Evolutionary conservation across 768 basidiomycete genomes (phyloP), one percentile per base, ranked within the genome.

Genomic region (Crassisporium funariophilum): DNA sequence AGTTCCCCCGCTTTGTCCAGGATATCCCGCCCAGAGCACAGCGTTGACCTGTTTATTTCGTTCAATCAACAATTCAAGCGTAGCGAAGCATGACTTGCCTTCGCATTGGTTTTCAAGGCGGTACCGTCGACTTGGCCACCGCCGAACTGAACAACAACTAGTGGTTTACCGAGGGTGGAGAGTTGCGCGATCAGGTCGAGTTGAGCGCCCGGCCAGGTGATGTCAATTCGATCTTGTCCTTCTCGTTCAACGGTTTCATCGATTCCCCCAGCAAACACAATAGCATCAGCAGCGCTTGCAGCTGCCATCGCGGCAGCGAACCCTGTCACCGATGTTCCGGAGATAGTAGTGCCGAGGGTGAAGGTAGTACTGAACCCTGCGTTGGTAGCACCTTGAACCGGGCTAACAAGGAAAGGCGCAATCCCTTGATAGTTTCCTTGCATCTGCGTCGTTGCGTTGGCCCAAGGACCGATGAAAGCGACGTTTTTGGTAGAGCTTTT

Each of bases 391-490:
- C 73, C 81, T 51, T 70, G 71, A 19, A 79, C 51, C 0, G 81
- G 80, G 44, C 75, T 80, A 57, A 79, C 61, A 43, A 82, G 72
- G 70, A 75, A 81, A 0, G 80, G 80, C 3, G 81, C 77, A 17
- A 66, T 57, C 21, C 82, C 82, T 27, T 67, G 52, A 58, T 83
- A 82, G 58, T 81, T 82, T 13, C 80, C 81, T 48, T 82, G 80
- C 76, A 82, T 73, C 47, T 74, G 69, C 5, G 57, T 71, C 0
- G 81, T 82, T 4, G 79, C 79, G 53, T 78, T 78, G 4, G 73
- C 77, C 71, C 72, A 81, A 3, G 81, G 81, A 0, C 85, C 84
- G 41, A 85, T 71, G 33, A 86, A 57, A 6, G 81, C 83, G 13
- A 87, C 59, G 6, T 68, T 77, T 45, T 73, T 77, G 46, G 74